Evolutionary conservation across 202 grass and related monocot species (phyloP).

Genomic region (Schoenoplectus triqueter): DNA sequence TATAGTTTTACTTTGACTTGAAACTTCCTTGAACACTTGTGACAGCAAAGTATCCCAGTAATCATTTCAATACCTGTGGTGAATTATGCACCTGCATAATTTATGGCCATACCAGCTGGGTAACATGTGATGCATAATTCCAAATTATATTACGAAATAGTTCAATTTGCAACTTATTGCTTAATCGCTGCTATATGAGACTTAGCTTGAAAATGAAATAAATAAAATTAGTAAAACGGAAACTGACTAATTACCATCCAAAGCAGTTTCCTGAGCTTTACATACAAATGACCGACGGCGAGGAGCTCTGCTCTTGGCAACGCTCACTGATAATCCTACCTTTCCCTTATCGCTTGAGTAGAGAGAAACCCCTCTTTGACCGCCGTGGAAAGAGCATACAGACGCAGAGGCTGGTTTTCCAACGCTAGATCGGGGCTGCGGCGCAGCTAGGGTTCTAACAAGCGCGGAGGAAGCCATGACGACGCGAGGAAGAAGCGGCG

Average conservation of each 20-base stretch:
- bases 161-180: neutral
- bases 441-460: conserved; percentile 1
- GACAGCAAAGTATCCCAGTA: neutral
- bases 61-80: neutral
- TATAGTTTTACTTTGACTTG: neutral
- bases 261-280: conserved; percentile 23
- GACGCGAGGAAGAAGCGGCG: no score
- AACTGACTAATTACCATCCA: neutral
- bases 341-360: neutral
- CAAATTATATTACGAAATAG: neutral
- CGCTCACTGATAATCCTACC: neutral
- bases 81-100: neutral
- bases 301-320: neutral
- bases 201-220: neutral
- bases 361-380: neutral
- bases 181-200: conserved; percentile 7
- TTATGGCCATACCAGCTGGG: neutral
- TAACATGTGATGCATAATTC: neutral
- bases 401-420: neutral
- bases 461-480: conserved; percentile 19
- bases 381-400: neutral
- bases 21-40: neutral
- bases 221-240: neutral
- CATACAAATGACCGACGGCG: neutral
- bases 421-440: neutral